Base-by-base conservation (phyloP, 495 filamentous ascomycete genomes). In the Hypoxylon lienhwacheense region DNA sequence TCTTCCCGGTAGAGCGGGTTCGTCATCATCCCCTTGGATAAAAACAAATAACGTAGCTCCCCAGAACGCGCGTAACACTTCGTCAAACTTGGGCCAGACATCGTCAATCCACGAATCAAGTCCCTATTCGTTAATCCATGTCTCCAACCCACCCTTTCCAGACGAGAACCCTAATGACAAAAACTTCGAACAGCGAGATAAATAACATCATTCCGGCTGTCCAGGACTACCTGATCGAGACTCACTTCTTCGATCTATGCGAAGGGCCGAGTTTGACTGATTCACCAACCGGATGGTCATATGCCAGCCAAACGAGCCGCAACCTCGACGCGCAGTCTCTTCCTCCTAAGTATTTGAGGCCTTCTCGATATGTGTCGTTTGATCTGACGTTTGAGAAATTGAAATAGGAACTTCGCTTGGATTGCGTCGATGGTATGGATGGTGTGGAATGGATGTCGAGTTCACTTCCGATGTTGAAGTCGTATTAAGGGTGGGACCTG, bases 381-480 rank as follows among this genome's bases (percentile, higher is more conserved):
- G 61, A 33, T 42, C 34, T 17, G 58, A 41, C 15, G 65, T 47
- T n/a, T 55, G 55, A 28, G 61, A 50, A 15, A 7, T 60, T 3
- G 61, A 52, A 29, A 55, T 33, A 0, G 61, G 55, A n/a, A 55
- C 29, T 11, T 67, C 64, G 34, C 58, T 57, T 22, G 56, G 57
- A 39, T 51, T 36, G 8, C 45, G 52, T 11, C n/a, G n/a, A n/a
- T n/a, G n/a, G n/a, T n/a, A n/a, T n/a, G n/a, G n/a, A n/a, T n/a
- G n/a, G n/a, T 60, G 61, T 12, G 56, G 57, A 48, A 46, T 36
- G 14, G 51, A 52, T 7, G 47, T 28, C 1, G 48, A 35, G 11
- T 48, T 48, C 16, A 31, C n/a, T 21, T 56, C 61, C 0, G 32
- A 42, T 4, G 31, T 20, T 7, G 47, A 39, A 8, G 56, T 22